These are phyloP conservation scores for Colletotrichum lupini DNA, from an alignment of 2,329 filamentous ascomycete species.

Conservation along the genomic window DNA sequence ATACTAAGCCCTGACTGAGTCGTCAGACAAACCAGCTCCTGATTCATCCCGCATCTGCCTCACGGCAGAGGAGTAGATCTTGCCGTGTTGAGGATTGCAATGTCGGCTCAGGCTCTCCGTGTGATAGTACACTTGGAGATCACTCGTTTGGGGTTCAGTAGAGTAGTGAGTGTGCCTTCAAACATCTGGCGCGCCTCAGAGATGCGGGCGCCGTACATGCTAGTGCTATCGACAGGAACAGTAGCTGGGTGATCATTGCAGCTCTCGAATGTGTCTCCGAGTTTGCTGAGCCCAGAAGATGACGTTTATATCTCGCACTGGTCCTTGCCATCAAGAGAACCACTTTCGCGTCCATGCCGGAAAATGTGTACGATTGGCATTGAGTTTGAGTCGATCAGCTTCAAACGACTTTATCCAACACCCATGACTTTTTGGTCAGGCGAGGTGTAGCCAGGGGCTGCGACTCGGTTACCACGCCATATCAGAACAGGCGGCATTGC, in stretches of 20 bases:
- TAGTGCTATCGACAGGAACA: neutral
- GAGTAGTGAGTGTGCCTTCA: neutral
- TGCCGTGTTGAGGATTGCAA: neutral
- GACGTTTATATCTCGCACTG: neutral
- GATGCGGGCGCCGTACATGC: neutral
- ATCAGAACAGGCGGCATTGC: too few relatives aligned
- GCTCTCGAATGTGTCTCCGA: neutral
- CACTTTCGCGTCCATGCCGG: neutral
- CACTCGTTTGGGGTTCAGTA: constrained; percentile 6
- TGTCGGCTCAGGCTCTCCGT: constrained; percentile 12
- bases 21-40: neutral
- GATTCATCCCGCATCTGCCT: neutral
- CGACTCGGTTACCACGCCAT: neutral
- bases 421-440: neutral
- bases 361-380: neutral
- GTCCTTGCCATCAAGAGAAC: neutral
- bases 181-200: neutral
- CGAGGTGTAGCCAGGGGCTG: neutral
- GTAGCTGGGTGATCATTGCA: too few relatives aligned
- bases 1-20: neutral
- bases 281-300: neutral
- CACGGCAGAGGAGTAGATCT: constrained; percentile 6
- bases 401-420: neutral
- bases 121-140: neutral
- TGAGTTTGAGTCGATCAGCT: neutral